Evolutionary conservation across 768 basidiomycete genomes (phyloP).

Genomic region (Trametes punicea): DNA sequence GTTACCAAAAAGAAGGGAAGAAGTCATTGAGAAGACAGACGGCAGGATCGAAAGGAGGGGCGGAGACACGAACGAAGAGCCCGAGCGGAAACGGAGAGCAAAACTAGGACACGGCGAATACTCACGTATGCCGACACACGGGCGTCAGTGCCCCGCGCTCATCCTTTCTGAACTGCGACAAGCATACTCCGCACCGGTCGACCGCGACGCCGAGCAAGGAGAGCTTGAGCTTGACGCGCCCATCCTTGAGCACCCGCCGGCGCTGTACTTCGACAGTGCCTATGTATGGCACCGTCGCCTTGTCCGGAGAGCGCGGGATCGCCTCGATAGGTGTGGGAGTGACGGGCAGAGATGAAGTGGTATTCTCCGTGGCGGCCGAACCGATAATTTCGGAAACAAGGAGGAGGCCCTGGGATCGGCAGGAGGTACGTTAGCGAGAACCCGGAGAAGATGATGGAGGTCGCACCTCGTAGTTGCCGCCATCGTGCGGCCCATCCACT

Average conservation of each 20-base stretch:
- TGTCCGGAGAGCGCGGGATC: no score
- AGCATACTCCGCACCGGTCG: conserved; percentile 70
- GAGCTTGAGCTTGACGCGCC: conserved; percentile 70
- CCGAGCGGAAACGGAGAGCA: no score
- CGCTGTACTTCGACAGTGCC: conserved; percentile 51
- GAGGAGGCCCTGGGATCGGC: conserved; percentile 45
- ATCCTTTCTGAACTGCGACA: conserved; percentile 61
- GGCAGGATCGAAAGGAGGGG: no score
- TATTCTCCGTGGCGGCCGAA: conserved; percentile 45
- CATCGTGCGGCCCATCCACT: conserved; percentile 43
- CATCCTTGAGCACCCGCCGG: conserved; percentile 56
- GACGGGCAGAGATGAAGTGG: conserved; percentile 21
- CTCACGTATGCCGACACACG: conserved; percentile 56
- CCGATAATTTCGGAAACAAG: conserved; percentile 62
- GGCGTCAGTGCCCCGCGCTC: conserved; percentile 56
- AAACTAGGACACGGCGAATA: conserved; percentile 12
- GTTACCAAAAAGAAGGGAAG: no score
- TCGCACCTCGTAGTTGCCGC: conserved; percentile 66
- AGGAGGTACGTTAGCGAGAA: not conserved
- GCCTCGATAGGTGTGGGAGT: not conserved
- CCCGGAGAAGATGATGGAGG: no score
- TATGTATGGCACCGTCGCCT: conserved; percentile 20
- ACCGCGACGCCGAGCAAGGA: conserved; percentile 59
- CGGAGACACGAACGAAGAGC: no score
- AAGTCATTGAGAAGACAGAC: no score